Conservation (phyloP, 306 rosid species). For the Hippophae gyantsensis region DNA sequence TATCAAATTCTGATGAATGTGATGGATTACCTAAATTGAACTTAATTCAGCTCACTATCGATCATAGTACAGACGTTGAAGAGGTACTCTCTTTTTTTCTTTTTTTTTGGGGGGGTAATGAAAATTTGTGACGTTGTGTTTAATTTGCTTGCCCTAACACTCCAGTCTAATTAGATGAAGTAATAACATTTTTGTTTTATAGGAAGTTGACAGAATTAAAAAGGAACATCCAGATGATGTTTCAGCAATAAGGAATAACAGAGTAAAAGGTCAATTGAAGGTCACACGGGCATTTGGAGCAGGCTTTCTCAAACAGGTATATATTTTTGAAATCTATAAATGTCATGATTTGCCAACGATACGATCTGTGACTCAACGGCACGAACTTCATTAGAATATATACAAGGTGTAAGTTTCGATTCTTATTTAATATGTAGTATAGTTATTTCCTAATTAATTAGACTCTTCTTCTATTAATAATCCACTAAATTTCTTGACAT, state of each 20-base stretch:
- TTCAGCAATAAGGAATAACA: slow-evolving; percentile 40
- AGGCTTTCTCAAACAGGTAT: slow-evolving; percentile 83
- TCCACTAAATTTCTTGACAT: too few species aligned
- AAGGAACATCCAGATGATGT: slow-evolving; percentile 66
- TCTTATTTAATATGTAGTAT: too few species aligned
- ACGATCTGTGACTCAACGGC: too few species aligned
- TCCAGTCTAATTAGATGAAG: not conserved
- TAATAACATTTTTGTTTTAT: slow-evolving; percentile 8
- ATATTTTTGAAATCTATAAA: not conserved
- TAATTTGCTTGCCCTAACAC: not conserved
- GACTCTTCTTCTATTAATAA: too few species aligned
- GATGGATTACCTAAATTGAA: slow-evolving; percentile 14
- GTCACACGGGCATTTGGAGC: slow-evolving; percentile 87
- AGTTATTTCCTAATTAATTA: too few species aligned
- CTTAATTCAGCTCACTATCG: slow-evolving; percentile 57
- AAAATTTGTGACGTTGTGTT: not conserved
- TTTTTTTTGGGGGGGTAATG: not conserved
- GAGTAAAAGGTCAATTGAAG: slow-evolving; percentile 73
- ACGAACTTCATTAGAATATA: too few species aligned
- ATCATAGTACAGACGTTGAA: slow-evolving; percentile 51
- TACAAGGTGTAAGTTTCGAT: too few species aligned
- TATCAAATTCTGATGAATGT: slow-evolving; percentile 19
- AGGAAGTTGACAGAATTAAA: slow-evolving; percentile 67
- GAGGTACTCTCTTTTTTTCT: slow-evolving; percentile 34
- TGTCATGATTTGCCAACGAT: too few species aligned